These are phyloP conservation scores for Lantana camara DNA, from an alignment of 257 asterid species.

Conservation along the genomic window DNA sequence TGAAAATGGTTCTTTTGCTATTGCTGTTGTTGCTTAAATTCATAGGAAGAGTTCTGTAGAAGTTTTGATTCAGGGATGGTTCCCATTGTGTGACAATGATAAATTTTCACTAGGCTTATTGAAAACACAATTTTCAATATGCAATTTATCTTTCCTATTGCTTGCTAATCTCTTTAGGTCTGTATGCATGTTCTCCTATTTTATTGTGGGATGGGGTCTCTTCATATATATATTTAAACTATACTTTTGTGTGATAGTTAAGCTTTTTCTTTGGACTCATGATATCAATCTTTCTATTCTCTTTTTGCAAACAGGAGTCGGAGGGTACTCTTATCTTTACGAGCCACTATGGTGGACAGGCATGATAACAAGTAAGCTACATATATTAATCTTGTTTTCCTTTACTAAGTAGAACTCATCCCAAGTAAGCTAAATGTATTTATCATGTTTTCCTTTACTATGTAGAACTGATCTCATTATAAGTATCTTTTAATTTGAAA, in stretches of 20 bases:
- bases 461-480: too few species aligned
- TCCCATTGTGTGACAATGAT: constrained; percentile 18
- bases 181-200: constrained; percentile 18
- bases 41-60: background rate
- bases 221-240: background rate
- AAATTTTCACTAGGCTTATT: constrained; percentile 9
- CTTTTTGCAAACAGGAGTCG: constrained; percentile 52
- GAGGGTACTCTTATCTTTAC: constrained; percentile 78
- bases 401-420: background rate
- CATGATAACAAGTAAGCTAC: constrained; percentile 73
- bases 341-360: constrained; percentile 98
- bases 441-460: too few species aligned
- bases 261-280: constrained; percentile 12
- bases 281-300: background rate
- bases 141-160: background rate
- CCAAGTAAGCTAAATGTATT: too few species aligned
- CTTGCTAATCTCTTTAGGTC: constrained; percentile 9
- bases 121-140: background rate
- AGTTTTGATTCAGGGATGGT: background rate
- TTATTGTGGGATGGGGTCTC: background rate
- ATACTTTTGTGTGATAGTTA: constrained; percentile 20
- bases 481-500: too few species aligned
- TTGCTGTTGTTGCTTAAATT: constrained; percentile 15
- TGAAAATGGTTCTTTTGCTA: background rate
- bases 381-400: constrained; percentile 1